Evolutionary conservation across 2,329 filamentous ascomycete species (phyloP).

Genomic region (Fusarium piperis): DNA sequence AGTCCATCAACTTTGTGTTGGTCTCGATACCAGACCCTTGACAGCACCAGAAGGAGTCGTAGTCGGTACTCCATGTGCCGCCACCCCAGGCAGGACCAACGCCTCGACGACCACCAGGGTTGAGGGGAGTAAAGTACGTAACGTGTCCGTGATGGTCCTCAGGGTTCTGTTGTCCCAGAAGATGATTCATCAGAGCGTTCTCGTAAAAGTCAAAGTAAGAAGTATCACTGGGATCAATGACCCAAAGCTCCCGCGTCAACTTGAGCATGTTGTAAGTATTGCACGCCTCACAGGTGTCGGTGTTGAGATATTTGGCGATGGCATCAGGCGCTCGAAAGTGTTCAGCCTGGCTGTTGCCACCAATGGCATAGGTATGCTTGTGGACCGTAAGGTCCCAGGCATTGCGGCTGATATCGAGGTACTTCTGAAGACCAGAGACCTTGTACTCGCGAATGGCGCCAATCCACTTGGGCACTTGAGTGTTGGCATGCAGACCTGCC

Average conservation of each 20-base stretch:
- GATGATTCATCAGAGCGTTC: conserved; percentile 59
- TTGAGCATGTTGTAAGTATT: conserved; percentile 69
- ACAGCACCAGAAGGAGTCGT: conserved; percentile 64
- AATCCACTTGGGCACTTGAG: conserved; percentile 64
- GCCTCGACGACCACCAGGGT: conserved; percentile 57
- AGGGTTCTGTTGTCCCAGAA: conserved; percentile 60
- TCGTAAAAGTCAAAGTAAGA: conserved; percentile 65
- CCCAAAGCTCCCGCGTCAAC: conserved; percentile 61
- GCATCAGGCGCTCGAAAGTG: conserved; percentile 59
- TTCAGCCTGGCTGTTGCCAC: conserved; percentile 63
- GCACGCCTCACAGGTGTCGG: conserved; percentile 62
- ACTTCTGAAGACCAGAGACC: conserved; percentile 55
- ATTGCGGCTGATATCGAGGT: conserved; percentile 59
- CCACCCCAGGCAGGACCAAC: conserved; percentile 64
- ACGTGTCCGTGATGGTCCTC: conserved; percentile 57
- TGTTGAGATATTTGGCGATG: conserved; percentile 54
- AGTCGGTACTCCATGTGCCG: conserved; percentile 64
- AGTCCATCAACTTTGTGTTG: conserved; percentile 64
- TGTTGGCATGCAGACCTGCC: conserved; percentile 62
- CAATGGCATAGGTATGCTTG: conserved; percentile 62
- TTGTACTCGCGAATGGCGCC: conserved; percentile 60
- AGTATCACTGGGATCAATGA: conserved; percentile 50
- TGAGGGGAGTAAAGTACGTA: conserved; percentile 63
- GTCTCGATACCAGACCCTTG: conserved; percentile 62
- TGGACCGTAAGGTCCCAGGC: conserved; percentile 59